Evolutionary conservation across 306 rosid genomes (phyloP).

Genomic region (Cicer judaicum): DNA sequence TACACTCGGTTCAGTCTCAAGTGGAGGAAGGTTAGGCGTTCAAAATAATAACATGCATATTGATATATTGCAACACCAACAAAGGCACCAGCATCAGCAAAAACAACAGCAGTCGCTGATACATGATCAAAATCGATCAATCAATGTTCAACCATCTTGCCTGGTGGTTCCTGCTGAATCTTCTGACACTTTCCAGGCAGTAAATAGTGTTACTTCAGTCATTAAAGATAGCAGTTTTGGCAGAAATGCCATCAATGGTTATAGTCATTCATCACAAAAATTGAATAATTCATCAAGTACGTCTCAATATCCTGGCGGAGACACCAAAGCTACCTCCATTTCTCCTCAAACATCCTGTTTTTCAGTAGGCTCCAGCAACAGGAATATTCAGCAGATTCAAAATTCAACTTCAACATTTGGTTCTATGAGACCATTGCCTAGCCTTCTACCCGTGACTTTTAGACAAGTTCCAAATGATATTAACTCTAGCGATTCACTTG

Average conservation of each 20-base stretch:
- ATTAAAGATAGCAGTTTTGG: conserved; percentile 41
- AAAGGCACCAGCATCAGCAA: conserved; percentile 35
- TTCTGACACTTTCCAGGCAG: conserved; percentile 43
- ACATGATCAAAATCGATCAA: conserved; percentile 54
- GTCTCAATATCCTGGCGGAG: conserved; percentile 52
- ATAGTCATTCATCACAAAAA: conserved; percentile 56
- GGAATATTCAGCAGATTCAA: conserved; percentile 47
- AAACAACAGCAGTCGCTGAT: conserved; percentile 19
- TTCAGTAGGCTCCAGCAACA: conserved; percentile 46
- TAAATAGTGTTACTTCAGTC: conserved; percentile 34
- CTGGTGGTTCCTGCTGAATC: conserved; percentile 51
- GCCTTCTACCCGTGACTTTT: conserved; percentile 15
- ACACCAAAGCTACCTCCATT: conserved; percentile 46
- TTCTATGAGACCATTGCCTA: conserved; percentile 46
- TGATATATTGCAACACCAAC: conserved; percentile 41
- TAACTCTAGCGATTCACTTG: conserved; percentile 15
- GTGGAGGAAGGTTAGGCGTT: conserved; percentile 48
- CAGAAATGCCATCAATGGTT: conserved; percentile 56
- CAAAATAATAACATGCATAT: conserved; percentile 26
- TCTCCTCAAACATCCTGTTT: conserved; percentile 43
- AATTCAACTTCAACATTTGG: conserved; percentile 48
- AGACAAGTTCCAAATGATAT: conserved; percentile 41
- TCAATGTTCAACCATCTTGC: conserved; percentile 48
- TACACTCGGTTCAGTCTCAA: conserved; percentile 41
- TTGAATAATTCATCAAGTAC: conserved; percentile 48